A percentile compares a stretch with the other conserved stretches of the same genome.
Conservation (phyloP, 2,329 filamentous ascomycete genomes). For the Penicillium glabrum region DNA sequence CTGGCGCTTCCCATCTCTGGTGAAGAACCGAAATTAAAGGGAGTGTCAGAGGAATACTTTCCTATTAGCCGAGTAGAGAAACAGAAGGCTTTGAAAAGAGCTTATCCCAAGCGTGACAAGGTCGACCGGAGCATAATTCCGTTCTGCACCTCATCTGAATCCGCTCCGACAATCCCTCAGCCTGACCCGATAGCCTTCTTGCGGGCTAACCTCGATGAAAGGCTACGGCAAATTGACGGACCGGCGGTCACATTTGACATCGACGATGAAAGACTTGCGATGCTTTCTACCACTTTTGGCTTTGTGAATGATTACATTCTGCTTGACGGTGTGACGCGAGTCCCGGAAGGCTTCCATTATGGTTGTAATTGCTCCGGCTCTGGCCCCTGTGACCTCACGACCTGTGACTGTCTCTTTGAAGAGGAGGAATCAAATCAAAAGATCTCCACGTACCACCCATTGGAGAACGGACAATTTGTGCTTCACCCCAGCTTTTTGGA, state of each 20-base stretch:
- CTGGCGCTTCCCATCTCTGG: no score
- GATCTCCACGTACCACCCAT: slow-evolving; percentile 33
- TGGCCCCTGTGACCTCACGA: slow-evolving; percentile 22
- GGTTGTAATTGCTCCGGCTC: slow-evolving; percentile 33
- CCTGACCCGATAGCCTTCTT: background rate
- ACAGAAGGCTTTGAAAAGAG: background rate
- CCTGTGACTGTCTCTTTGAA: slow-evolving; percentile 31
- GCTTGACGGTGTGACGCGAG: slow-evolving; percentile 29
- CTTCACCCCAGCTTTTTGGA: slow-evolving; percentile 32
- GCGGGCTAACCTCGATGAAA: background rate
- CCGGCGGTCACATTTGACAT: slow-evolving; percentile 18
- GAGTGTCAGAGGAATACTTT: background rate
- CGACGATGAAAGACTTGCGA: slow-evolving; percentile 18
- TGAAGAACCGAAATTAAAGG: background rate
- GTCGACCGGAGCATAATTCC: slow-evolving; percentile 2
- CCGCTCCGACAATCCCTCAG: background rate
- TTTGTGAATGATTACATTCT: slow-evolving; percentile 40
- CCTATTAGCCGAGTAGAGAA: slow-evolving; percentile 15
- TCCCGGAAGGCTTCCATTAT: slow-evolving; percentile 29
- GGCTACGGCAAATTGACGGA: slow-evolving; percentile 18
- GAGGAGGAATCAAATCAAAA: slow-evolving; percentile 29
- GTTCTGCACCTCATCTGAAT: background rate
- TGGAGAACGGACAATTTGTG: slow-evolving; percentile 18
- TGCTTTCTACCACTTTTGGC: slow-evolving; percentile 36
- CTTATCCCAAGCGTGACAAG: slow-evolving; percentile 1